phyloP scores from a whole-genome alignment of 768 basidiomycete species.

The Naematelia aurantialba region DNA sequence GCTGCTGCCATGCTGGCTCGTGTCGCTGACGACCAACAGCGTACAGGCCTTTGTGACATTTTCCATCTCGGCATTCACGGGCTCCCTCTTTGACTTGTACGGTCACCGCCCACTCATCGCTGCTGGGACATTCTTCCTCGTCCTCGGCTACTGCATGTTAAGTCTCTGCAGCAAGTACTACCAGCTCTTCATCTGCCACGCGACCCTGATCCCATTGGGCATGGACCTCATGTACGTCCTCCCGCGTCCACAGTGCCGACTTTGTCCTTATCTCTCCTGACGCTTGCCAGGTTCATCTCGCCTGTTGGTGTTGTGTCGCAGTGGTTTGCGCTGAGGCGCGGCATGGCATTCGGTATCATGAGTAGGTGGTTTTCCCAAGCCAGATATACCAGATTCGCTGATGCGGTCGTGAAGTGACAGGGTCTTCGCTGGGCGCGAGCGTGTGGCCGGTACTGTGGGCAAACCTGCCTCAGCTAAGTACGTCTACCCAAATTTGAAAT shows the following conservation, averaged over 20 bases:
- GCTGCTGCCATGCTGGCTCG: too few species aligned
- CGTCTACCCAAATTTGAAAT: neutral
- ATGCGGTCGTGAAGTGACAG: constrained; percentile 10
- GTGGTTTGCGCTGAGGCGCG: constrained; percentile 23
- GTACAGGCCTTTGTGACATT: constrained; percentile 26
- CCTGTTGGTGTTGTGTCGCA: constrained; percentile 26
- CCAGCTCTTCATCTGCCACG: constrained; percentile 27
- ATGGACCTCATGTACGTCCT: constrained; percentile 28
- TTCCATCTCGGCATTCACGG: constrained; percentile 21
- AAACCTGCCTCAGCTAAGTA: constrained; percentile 11
- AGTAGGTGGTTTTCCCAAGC: constrained; percentile 9
- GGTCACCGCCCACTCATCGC: constrained; percentile 19
- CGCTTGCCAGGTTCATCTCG: constrained; percentile 26
- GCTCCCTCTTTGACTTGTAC: constrained; percentile 28
- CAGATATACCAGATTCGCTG: neutral
- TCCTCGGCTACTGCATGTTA: constrained; percentile 20
- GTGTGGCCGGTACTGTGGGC: constrained; percentile 16
- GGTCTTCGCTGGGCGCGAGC: constrained; percentile 15
- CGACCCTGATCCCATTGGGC: constrained; percentile 17
- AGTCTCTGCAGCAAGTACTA: constrained; percentile 21
- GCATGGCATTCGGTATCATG: constrained; percentile 24
- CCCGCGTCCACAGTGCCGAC: neutral
- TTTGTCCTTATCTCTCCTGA: too few species aligned
- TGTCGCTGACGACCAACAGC: constrained; percentile 2
- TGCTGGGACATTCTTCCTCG: constrained; percentile 15